Conservation (phyloP, 352 stramenopile species). For the Phytophthora rubi region DNA sequence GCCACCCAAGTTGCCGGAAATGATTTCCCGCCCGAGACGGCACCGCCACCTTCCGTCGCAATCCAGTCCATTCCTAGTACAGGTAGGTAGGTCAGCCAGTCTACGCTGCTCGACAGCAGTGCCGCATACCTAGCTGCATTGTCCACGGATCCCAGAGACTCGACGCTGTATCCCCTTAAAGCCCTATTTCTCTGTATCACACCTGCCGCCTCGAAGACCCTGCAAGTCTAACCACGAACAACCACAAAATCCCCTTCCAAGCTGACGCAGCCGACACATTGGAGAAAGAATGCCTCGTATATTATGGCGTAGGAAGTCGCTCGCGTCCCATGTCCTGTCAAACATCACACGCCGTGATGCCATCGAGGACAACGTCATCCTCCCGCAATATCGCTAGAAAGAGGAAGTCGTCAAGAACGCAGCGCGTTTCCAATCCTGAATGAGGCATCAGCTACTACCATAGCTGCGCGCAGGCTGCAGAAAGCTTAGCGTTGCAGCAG, state of each 20-base stretch:
- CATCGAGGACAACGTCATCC: slow-evolving; percentile 6
- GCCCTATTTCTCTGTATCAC: not conserved
- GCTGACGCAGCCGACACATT: slow-evolving; percentile 36
- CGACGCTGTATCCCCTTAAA: not conserved
- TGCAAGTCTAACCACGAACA: not conserved
- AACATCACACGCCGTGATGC: slow-evolving; percentile 8
- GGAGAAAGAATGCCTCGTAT: slow-evolving; percentile 58
- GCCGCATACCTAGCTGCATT: too few species aligned
- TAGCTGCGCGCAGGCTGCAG: slow-evolving; percentile 1
- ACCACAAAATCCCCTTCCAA: slow-evolving; percentile 15
- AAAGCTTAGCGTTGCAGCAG: slow-evolving; percentile 19
- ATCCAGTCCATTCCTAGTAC: too few species aligned
- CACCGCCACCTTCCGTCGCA: too few species aligned
- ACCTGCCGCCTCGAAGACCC: slow-evolving; percentile 1
- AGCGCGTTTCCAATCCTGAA: slow-evolving; percentile 23
- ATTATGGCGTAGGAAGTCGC: slow-evolving; percentile 40
- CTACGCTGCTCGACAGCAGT: too few species aligned
- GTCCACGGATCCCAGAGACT: too few species aligned
- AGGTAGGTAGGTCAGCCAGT: too few species aligned
- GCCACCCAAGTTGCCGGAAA: too few species aligned
- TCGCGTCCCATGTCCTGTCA: slow-evolving; percentile 8
- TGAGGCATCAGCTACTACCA: slow-evolving; percentile 34
- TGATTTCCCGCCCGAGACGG: too few species aligned
- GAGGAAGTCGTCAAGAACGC: not conserved
- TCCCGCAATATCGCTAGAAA: slow-evolving; percentile 2